Evolutionary conservation across 1,284 basidiomycete genomes (phyloP).

Genomic region (Pyrrhoderma noxium): DNA sequence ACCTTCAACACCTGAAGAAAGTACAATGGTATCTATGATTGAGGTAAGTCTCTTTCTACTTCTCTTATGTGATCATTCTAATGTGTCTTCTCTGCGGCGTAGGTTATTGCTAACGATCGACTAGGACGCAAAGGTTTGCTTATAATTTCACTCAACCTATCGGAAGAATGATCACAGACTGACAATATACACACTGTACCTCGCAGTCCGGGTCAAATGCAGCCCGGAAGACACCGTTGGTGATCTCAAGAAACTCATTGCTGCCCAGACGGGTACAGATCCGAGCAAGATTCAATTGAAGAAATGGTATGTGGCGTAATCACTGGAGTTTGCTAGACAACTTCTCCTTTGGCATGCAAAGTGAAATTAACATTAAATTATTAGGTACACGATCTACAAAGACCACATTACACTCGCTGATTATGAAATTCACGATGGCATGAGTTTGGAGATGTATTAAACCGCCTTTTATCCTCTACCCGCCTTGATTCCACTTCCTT

Average conservation of each 20-base stretch:
- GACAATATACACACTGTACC: background rate
- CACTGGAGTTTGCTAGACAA: background rate
- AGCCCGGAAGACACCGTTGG: slow-evolving; percentile 94
- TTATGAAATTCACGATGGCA: slow-evolving; percentile 92
- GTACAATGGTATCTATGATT: slow-evolving; percentile 3
- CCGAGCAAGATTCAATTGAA: slow-evolving; percentile 84
- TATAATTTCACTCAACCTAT: background rate
- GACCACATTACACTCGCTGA: slow-evolving; percentile 92
- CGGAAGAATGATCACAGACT: background rate
- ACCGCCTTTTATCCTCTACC: too few species aligned
- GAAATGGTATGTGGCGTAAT: slow-evolving; percentile 70
- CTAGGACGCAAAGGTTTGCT: slow-evolving; percentile 85
- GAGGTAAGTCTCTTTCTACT: background rate
- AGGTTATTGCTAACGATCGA: slow-evolving; percentile 9
- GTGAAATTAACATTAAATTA: too few species aligned
- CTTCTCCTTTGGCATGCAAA: background rate
- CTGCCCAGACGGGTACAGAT: slow-evolving; percentile 92
- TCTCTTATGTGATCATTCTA: background rate
- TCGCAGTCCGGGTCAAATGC: slow-evolving; percentile 85
- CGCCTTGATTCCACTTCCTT: too few species aligned
- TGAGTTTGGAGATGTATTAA: slow-evolving; percentile 91
- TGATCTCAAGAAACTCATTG: slow-evolving; percentile 94
- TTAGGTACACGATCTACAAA: slow-evolving; percentile 87
- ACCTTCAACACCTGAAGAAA: background rate
- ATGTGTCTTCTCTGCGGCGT: background rate